phyloP scores from a whole-genome alignment of 1,139 yeast genomes.

The Suhomyces bolitotheri region DNA sequence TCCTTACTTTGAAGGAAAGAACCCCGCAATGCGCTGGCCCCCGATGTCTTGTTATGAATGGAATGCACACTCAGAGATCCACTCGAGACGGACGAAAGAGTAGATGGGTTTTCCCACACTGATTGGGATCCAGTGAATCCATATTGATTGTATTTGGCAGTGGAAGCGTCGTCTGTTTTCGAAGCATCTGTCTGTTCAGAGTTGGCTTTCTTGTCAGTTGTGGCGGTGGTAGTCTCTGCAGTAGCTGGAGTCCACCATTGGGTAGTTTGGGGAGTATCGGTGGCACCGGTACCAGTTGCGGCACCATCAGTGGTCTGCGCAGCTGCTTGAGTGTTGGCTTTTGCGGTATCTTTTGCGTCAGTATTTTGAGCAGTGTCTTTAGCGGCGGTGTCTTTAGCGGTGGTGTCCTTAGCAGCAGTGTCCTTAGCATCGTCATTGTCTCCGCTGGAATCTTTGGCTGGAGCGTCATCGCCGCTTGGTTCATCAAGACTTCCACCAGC shows the following conservation, averaged over 20 bases:
- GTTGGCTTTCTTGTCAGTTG: slow-evolving; percentile 11
- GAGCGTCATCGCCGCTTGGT: not conserved
- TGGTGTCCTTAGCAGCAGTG: slow-evolving; percentile 10
- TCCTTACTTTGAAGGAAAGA: slow-evolving; percentile 14
- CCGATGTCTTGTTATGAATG: slow-evolving; percentile 17
- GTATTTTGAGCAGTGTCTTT: slow-evolving; percentile 9
- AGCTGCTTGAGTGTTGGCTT: slow-evolving; percentile 21
- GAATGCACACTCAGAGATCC: slow-evolving; percentile 17
- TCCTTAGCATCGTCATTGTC: slow-evolving; percentile 17
- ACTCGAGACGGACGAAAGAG: slow-evolving; percentile 14
- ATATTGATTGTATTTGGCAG: slow-evolving; percentile 39
- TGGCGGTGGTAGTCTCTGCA: slow-evolving; percentile 20
- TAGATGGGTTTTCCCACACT: slow-evolving; percentile 29
- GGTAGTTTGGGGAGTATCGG: slow-evolving; percentile 9
- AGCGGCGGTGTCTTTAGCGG: slow-evolving; percentile 9
- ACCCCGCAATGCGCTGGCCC: slow-evolving; percentile 16
- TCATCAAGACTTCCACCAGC: slow-evolving; percentile 17
- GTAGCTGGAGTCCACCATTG: slow-evolving; percentile 13
- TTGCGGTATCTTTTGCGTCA: slow-evolving; percentile 10
- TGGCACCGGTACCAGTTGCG: slow-evolving; percentile 9
- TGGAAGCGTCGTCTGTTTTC: slow-evolving; percentile 4
- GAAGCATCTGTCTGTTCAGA: slow-evolving; percentile 10
- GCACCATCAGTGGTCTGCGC: slow-evolving; percentile 17
- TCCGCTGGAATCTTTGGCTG: slow-evolving; percentile 7
- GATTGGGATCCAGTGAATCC: slow-evolving; percentile 47